phyloP scores from a whole-genome alignment of 2,329 filamentous ascomycete genomes.

The Ceratocystis diversiconidia region DNA sequence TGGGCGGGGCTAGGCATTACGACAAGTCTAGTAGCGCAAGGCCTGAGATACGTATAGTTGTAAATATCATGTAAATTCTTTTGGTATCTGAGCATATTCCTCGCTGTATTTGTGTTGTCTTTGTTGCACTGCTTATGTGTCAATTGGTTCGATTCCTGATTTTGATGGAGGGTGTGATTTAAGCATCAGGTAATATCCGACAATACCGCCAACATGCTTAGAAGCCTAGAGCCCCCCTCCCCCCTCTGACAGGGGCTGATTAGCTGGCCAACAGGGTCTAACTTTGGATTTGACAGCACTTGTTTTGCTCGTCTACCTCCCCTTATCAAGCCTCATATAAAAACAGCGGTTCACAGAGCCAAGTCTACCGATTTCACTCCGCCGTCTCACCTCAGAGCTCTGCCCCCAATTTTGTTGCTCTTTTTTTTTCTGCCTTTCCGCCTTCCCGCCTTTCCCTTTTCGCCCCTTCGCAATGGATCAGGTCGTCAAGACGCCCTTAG shows the following conservation, averaged over 20 bases:
- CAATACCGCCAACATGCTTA: neutral
- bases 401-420: neutral
- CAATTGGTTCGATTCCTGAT: neutral
- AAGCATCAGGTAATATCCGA: neutral
- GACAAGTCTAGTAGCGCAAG: neutral
- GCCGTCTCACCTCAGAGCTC: neutral
- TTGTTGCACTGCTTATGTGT: neutral
- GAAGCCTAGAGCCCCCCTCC: neutral
- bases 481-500: slow-evolving; percentile 41
- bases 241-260: neutral
- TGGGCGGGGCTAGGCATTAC: neutral
- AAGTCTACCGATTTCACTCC: neutral
- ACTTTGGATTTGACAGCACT: neutral
- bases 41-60: too few species aligned
- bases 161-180: neutral
- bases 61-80: too few species aligned
- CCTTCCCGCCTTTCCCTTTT: neutral
- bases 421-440: neutral
- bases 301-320: neutral
- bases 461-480: slow-evolving; percentile 13
- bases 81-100: too few species aligned
- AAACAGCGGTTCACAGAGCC: neutral
- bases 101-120: neutral
- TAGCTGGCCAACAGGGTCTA: neutral
- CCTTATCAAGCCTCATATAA: neutral